Evolutionary conservation across 106 monocot genomes (phyloP).

Genomic region (Narthecium ossifragum): DNA sequence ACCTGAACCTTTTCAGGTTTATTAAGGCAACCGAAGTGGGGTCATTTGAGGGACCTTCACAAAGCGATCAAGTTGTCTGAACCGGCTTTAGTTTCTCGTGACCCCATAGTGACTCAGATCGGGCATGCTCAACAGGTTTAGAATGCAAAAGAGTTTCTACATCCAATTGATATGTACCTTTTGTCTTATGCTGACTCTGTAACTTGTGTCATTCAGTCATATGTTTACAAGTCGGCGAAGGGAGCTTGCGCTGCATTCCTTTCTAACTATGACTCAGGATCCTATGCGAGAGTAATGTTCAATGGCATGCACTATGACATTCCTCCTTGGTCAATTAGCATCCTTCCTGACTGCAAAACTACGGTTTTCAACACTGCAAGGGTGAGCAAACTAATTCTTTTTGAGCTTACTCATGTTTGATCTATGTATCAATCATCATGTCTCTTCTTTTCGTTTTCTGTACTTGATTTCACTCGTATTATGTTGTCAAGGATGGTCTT

Average conservation of each 20-base stretch:
- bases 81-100: slow-evolving; percentile 27
- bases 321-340: slow-evolving; percentile 49
- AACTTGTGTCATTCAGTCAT: slow-evolving; percentile 19
- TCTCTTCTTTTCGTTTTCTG: neutral
- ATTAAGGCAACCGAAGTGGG: slow-evolving; percentile 39
- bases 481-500: too few relatives aligned
- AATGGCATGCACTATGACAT: slow-evolving; percentile 30
- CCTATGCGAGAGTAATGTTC: slow-evolving; percentile 28
- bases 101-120: slow-evolving; percentile 20
- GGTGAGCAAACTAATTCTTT: slow-evolving; percentile 11
- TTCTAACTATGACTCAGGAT: slow-evolving; percentile 21
- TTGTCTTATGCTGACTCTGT: neutral
- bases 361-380: slow-evolving; percentile 38
- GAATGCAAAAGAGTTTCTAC: too few relatives aligned
- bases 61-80: slow-evolving; percentile 36
- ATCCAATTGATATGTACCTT: too few relatives aligned
- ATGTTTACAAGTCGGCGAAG: slow-evolving; percentile 29
- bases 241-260: slow-evolving; percentile 37
- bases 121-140: slow-evolving; percentile 31
- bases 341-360: slow-evolving; percentile 45
- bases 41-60: slow-evolving; percentile 39
- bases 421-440: neutral
- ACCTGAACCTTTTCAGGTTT: slow-evolving; percentile 31
- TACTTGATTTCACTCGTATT: too few relatives aligned
- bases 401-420: neutral